Conservation (phyloP, 192 early-diverging fungal genomes). For the Podila epicladia region DNA sequence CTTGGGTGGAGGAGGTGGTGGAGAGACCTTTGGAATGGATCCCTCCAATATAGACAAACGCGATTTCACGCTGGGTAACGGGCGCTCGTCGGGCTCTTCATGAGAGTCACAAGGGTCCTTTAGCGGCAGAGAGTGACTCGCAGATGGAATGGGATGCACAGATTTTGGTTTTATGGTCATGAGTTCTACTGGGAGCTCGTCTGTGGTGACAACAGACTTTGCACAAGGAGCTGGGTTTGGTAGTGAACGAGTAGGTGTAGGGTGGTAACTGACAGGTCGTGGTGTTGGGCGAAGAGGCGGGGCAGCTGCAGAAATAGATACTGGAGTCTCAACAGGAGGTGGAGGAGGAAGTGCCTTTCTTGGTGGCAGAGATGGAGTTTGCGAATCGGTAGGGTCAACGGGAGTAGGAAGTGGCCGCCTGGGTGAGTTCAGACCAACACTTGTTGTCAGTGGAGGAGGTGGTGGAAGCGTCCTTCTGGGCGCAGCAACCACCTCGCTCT, state of each 20-base stretch:
- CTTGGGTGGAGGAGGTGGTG: background rate
- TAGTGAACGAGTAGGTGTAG: background rate
- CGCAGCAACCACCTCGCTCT: slow-evolving; percentile 3
- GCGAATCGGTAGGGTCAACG: too few relatives aligned
- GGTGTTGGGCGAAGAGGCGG: background rate
- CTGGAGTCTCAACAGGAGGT: background rate
- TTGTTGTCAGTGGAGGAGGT: background rate
- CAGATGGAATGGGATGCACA: background rate
- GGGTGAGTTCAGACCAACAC: too few relatives aligned
- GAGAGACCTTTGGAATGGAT: background rate
- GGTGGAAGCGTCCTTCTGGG: background rate
- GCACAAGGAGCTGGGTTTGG: too few relatives aligned
- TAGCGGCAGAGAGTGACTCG: background rate
- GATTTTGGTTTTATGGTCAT: too few relatives aligned
- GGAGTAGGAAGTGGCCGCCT: too few relatives aligned
- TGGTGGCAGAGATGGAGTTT: background rate
- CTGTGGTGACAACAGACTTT: too few relatives aligned
- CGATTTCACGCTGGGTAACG: background rate
- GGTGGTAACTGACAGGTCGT: background rate
- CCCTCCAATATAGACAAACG: background rate
- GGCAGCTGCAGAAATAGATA: background rate
- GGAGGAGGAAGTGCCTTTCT: background rate
- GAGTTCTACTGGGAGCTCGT: too few relatives aligned
- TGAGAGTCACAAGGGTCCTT: background rate
- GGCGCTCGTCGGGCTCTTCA: background rate